Base-by-base conservation (phyloP, 352 stramenopile genomes). In the Pythium biforme region DNA sequence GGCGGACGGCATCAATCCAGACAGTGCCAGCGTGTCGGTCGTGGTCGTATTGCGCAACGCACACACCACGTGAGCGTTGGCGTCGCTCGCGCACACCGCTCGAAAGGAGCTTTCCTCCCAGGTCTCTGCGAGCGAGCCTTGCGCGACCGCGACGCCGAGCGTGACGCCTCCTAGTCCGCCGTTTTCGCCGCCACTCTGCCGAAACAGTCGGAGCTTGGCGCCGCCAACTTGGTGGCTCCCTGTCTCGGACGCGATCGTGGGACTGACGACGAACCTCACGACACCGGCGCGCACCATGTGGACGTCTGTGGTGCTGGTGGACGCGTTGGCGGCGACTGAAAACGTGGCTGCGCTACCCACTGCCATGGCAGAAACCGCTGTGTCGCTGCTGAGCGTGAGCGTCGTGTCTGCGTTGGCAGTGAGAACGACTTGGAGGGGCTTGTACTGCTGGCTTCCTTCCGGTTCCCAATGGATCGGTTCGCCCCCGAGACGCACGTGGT, bases 391-490 rank as follows among this genome's bases (percentile, higher is more conserved):
- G 48, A 83, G 78, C 41, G 66, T 55, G 1, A 89, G 58, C 9
- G 63, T 82, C 0, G 80, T 88, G 57, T 89, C 80, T 17, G 76
- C 76, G 1, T 57, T 73, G 5, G 70, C 56, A 23, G 20, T 14
- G n/a, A 88, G 41, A 11, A 59, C 55, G 10, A 83, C 11, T n/a
- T 81, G 56, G 34, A 75, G 70, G 17, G 77, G 76, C 2, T 61
- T 46, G 40, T 87, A 90, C 17, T 51, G 41, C 1, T 54, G 33
- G 22, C 23, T 55, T 46, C 40, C 66, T 26, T 46, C 8, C 0
- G 75, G 74, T 17, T 92, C 78, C 82, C 82, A 92, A 31, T 92
- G 63, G 68, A 90, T 83, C 0, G 80, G 82, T 50, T 89, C 80
- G 25, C 74, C 81, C 10, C 62, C 68, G 20, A 90, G 52, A 7